Conservation (phyloP, 2,329 filamentous ascomycete species). For the Atkinsonella texensis region DNA sequence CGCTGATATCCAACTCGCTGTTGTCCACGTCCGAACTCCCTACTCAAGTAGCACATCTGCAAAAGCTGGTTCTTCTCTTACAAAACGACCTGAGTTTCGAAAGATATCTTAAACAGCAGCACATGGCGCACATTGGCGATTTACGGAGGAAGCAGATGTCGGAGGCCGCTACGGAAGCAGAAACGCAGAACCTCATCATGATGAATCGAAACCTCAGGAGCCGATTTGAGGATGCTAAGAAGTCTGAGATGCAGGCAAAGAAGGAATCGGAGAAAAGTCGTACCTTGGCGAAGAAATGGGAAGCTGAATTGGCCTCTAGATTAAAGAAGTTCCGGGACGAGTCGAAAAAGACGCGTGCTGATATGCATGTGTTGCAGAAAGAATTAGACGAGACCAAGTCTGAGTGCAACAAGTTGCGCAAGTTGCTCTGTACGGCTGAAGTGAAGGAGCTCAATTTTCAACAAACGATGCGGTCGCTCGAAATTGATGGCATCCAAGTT, state of each 20-base stretch:
- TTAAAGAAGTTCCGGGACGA: slow-evolving; percentile 56
- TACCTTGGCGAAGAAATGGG: slow-evolving; percentile 65
- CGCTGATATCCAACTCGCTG: slow-evolving; percentile 15
- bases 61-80: slow-evolving; percentile 62
- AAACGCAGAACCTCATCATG: slow-evolving; percentile 70
- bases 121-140: slow-evolving; percentile 70
- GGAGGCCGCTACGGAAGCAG: slow-evolving; percentile 67
- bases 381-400: slow-evolving; percentile 45
- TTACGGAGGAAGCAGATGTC: slow-evolving; percentile 62
- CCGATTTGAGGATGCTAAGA: slow-evolving; percentile 61
- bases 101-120: slow-evolving; percentile 71
- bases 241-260: slow-evolving; percentile 55
- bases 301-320: slow-evolving; percentile 56
- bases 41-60: slow-evolving; percentile 42
- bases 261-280: slow-evolving; percentile 63
- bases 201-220: slow-evolving; percentile 62
- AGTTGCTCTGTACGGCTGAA: slow-evolving; percentile 56
- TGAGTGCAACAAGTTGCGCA: slow-evolving; percentile 53
- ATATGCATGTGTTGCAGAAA: slow-evolving; percentile 42
- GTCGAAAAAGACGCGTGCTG: slow-evolving; percentile 49
- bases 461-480: slow-evolving; percentile 51
- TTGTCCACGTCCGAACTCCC: slow-evolving; percentile 20
- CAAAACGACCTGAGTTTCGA: slow-evolving; percentile 77
- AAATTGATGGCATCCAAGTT: slow-evolving; percentile 48
- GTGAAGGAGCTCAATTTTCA: slow-evolving; percentile 51